Evolutionary conservation across 1,284 basidiomycete species (phyloP), one percentile per base, ranked within the genome.

Genomic region (Tetrapyrgos nigripes): DNA sequence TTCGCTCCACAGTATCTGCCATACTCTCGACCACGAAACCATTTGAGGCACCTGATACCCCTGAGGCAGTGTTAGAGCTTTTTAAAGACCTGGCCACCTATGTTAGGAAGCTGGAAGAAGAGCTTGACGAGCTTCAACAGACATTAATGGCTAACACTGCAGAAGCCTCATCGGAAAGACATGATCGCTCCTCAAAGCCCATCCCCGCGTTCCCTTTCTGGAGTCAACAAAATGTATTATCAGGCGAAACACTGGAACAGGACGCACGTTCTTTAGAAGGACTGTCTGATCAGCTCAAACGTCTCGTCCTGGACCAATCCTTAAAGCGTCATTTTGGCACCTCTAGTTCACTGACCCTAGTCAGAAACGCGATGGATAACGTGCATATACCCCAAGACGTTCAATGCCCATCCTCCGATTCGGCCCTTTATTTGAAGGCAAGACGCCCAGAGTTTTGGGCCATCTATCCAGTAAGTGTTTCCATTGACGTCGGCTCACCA

Each of bases 341-440:
- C 63, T 82, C 83, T 1, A 85, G 83, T 28, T 78, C 79, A 8
- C 72, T 81, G 13, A 77, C 76, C 59, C 73, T 87, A 13, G 68
- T 88, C 40, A 76, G 77, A 24, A 73, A 76, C 35, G 80, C 84
- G 47, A 75, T 84, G 51, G 77, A 80, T 52, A 77, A 78, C 55
- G 76, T 79, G 55, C 72, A 68, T 17, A 71, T 75, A 4, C 75
- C 37, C 74, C 26, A 19, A 21, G 19, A 28, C 40, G 23, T 19
- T 46, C 51, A 63, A n/a, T 59, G 37, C 27, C 29, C 23, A 21
- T 40, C 33, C 45, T n/a, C 21, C 19, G 4, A 33, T 9, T 28
- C 13, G 8, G 17, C 53, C 23, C 9, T 35, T 46, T 13, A 37
- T 11, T 19, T 31, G 14, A 45, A 46, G 10, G 27, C 37, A 10